Evolutionary conservation across 1,284 basidiomycete genomes (phyloP).

Genomic region (Cryptococcus sp.): DNA sequence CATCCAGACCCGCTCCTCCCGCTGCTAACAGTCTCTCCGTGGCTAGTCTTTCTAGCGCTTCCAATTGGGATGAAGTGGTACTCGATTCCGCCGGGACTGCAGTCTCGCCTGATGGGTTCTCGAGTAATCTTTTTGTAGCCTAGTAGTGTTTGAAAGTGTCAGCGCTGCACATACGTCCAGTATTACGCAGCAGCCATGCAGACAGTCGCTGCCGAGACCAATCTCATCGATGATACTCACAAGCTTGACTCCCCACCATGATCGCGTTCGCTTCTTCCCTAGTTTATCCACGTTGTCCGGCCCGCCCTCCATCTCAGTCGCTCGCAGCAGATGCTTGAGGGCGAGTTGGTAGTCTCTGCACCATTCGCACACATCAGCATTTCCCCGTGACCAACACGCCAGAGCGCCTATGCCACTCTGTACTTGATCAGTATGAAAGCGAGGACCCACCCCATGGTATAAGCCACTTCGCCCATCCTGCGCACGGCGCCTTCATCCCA

Average conservation of each 20-base stretch:
- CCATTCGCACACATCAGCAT: background rate
- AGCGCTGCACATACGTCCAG: too few relatives aligned
- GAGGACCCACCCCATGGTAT: conserved; percentile 42
- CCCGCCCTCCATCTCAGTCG: conserved; percentile 77
- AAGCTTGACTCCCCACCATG: conserved; percentile 84
- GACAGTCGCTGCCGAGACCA: background rate
- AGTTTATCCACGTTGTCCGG: conserved; percentile 48
- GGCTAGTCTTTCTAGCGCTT: conserved; percentile 67
- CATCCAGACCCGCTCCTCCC: conserved; percentile 31
- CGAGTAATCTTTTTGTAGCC: conserved; percentile 63
- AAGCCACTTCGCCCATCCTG: conserved; percentile 46
- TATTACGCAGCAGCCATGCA: background rate
- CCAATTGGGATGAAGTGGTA: conserved; percentile 58
- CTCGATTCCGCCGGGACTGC: conserved; percentile 63
- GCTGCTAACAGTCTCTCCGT: conserved; percentile 62
- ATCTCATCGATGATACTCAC: conserved; percentile 57
- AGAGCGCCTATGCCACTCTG: background rate
- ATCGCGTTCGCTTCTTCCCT: conserved; percentile 45
- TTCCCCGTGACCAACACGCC: background rate
- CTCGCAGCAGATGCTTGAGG: conserved; percentile 77
- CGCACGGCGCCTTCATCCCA: conserved; percentile 45
- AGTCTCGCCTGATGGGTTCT: conserved; percentile 26
- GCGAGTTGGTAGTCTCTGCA: conserved; percentile 69
- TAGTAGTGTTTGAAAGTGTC: conserved; percentile 31
- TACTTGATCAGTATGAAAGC: background rate